Conservation (phyloP, 495 filamentous ascomycete species). For the Talaromyces stipitatus region DNA sequence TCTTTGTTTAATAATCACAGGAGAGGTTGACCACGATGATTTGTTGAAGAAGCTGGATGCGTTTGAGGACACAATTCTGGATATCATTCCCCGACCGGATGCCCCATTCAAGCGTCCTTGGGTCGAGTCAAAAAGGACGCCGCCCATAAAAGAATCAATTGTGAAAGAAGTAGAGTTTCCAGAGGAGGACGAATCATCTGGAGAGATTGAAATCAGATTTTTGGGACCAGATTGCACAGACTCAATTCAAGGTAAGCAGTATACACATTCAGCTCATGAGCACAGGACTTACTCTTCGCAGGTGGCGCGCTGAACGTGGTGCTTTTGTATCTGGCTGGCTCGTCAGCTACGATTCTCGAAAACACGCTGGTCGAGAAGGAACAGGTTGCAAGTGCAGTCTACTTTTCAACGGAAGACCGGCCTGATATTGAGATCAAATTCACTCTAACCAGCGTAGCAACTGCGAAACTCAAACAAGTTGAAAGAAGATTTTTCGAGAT, state of each 20-base stretch:
- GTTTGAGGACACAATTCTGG: slow-evolving; percentile 81
- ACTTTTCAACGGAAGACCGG: slow-evolving; percentile 64
- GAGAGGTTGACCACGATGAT: slow-evolving; percentile 77
- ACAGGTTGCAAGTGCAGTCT: slow-evolving; percentile 76
- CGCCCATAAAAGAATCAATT: slow-evolving; percentile 57
- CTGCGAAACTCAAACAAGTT: slow-evolving; percentile 73
- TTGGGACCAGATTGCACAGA: slow-evolving; percentile 77
- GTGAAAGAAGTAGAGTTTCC: slow-evolving; percentile 83
- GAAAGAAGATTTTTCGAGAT: slow-evolving; percentile 81
- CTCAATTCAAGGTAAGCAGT: slow-evolving; percentile 38
- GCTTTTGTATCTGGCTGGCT: slow-evolving; percentile 79
- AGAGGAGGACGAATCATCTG: slow-evolving; percentile 89
- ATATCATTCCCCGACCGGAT: slow-evolving; percentile 65
- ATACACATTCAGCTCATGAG: neutral
- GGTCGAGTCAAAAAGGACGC: slow-evolving; percentile 75
- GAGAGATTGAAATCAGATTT: slow-evolving; percentile 76
- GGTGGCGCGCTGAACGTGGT: slow-evolving; percentile 67
- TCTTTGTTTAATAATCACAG: slow-evolving; percentile 79
- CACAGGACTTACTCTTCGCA: slow-evolving; percentile 16
- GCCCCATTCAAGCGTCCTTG: slow-evolving; percentile 82
- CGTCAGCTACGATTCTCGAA: slow-evolving; percentile 84
- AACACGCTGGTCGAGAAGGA: slow-evolving; percentile 91
- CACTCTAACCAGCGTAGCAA: slow-evolving; percentile 74
- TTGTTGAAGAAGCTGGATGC: slow-evolving; percentile 73
- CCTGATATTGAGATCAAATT: slow-evolving; percentile 81